A percentile compares a stretch with the other conserved stretches of the same genome.
These are phyloP conservation scores for Phialophora expanda DNA, from an alignment of 2,329 filamentous ascomycete genomes.

Conservation along the genomic window DNA sequence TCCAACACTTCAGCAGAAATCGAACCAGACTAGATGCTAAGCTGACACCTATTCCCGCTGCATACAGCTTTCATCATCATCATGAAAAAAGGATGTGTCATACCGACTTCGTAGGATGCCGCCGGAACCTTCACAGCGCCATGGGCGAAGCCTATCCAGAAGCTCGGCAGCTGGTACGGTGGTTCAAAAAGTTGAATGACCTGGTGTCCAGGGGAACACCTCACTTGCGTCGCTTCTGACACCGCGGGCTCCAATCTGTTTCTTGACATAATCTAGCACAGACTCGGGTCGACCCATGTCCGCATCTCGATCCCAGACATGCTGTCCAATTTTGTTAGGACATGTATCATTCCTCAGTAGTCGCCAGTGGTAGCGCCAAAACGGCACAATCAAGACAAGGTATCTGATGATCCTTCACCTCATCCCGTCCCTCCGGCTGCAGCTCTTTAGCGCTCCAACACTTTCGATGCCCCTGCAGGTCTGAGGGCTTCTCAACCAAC, in stretches of 20 bases:
- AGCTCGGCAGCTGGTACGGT: neutral
- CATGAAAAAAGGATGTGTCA: neutral
- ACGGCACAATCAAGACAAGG: neutral
- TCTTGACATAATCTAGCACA: slow-evolving; percentile 9
- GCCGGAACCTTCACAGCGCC: neutral
- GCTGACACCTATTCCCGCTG: neutral
- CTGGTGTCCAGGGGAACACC: neutral
- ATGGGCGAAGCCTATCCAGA: neutral
- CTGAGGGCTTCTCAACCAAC: slow-evolving; percentile 30
- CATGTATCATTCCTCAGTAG: slow-evolving; percentile 2
- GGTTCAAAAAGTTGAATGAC: neutral
- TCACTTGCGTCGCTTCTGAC: neutral
- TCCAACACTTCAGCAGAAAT: neutral
- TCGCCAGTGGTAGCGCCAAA: neutral
- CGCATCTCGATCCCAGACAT: neutral
- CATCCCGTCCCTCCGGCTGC: slow-evolving; percentile 4
- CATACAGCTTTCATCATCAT: neutral
- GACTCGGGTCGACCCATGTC: neutral
- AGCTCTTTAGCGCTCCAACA: neutral
- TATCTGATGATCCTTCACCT: slow-evolving; percentile 3
- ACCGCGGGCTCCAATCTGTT: neutral
- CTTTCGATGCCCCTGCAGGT: neutral
- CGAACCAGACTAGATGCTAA: neutral
- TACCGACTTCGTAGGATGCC: neutral
- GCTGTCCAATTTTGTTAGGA: slow-evolving; percentile 1